A percentile compares a stretch with the other conserved stretches of the same genome.
These are phyloP conservation scores for Protomyces inundatus DNA, from an alignment of 1,139 yeast genomes.

Conservation along the genomic window DNA sequence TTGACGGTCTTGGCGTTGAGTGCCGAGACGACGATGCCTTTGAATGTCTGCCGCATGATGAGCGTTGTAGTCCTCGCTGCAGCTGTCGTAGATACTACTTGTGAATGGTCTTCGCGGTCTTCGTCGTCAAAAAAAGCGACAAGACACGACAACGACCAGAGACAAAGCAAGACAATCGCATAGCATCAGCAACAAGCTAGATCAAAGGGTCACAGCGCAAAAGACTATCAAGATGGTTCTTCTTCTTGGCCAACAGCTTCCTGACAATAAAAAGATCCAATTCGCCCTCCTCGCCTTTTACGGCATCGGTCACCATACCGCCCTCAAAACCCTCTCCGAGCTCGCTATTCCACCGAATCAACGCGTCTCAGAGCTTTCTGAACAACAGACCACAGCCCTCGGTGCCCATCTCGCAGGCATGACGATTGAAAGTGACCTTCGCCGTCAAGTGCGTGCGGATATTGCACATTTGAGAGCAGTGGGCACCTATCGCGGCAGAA, in stretches of 20 bases:
- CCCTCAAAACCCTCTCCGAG: constrained; percentile 73
- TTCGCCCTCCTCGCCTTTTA: constrained; percentile 46
- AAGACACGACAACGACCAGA: too few species aligned
- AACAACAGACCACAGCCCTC: constrained; percentile 77
- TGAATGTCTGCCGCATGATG: constrained; percentile 15
- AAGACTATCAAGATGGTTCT: constrained; percentile 15
- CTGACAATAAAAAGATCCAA: constrained; percentile 25
- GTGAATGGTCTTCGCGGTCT: too few species aligned
- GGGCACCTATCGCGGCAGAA: constrained; percentile 81
- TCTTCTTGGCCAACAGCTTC: constrained; percentile 25
- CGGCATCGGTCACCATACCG: constrained; percentile 76
- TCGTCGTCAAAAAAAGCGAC: too few species aligned
- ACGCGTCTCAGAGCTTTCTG: constrained; percentile 89
- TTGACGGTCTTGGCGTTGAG: constrained; percentile 23
- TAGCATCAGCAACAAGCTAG: neutral
- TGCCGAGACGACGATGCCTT: constrained; percentile 23
- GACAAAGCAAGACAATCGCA: too few species aligned
- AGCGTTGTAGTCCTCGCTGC: neutral
- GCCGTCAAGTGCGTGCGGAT: constrained; percentile 71
- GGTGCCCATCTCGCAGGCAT: constrained; percentile 80
- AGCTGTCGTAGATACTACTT: too few species aligned
- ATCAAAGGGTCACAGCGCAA: neutral
- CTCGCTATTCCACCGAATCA: constrained; percentile 87
- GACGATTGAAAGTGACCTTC: constrained; percentile 79
- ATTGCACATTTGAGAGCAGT: constrained; percentile 73